These are phyloP conservation scores for Aureobasidium zeae DNA, from an alignment of 2,329 filamentous ascomycete genomes.

Conservation along the genomic window DNA sequence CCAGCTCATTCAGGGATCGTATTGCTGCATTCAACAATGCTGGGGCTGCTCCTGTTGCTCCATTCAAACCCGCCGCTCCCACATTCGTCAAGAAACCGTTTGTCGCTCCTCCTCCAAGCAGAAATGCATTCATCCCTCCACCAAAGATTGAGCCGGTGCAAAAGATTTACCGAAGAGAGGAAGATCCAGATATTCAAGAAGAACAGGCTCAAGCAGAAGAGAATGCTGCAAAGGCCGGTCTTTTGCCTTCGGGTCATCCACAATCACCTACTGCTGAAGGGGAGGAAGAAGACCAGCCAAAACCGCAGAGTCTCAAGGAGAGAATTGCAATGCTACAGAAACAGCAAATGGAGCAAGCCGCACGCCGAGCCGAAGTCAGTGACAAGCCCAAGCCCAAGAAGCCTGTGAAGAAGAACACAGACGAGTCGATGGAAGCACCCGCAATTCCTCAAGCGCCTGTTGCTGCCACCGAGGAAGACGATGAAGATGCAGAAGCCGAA, in stretches of 20 bases:
- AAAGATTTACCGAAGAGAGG: constrained; percentile 76
- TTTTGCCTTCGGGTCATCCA: constrained; percentile 31
- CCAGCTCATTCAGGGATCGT: constrained; percentile 88
- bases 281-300: constrained; percentile 71
- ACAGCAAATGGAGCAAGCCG: constrained; percentile 83
- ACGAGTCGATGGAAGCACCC: constrained; percentile 22
- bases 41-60: constrained; percentile 74
- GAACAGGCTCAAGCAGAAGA: constrained; percentile 57
- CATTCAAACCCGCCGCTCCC: constrained; percentile 69
- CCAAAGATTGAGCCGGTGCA: constrained; percentile 57
- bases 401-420: constrained; percentile 50
- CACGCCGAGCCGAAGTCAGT: constrained; percentile 66
- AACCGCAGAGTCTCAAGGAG: constrained; percentile 89
- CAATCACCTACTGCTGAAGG: constrained; percentile 31
- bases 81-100: constrained; percentile 94
- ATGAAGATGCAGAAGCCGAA: not conserved
- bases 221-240: constrained; percentile 58
- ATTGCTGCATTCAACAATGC: constrained; percentile 96
- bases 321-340: constrained; percentile 88
- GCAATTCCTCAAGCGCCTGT: constrained; percentile 30
- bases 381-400: constrained; percentile 82
- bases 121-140: constrained; percentile 79
- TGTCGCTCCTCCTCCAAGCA: constrained; percentile 86
- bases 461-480: not conserved
- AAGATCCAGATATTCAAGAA: constrained; percentile 61